A percentile compares a stretch with the other conserved stretches of the same genome.
These are phyloP conservation scores for Fusarium sarcochroum DNA, from an alignment of 2,329 filamentous ascomycete species.

Conservation along the genomic window DNA sequence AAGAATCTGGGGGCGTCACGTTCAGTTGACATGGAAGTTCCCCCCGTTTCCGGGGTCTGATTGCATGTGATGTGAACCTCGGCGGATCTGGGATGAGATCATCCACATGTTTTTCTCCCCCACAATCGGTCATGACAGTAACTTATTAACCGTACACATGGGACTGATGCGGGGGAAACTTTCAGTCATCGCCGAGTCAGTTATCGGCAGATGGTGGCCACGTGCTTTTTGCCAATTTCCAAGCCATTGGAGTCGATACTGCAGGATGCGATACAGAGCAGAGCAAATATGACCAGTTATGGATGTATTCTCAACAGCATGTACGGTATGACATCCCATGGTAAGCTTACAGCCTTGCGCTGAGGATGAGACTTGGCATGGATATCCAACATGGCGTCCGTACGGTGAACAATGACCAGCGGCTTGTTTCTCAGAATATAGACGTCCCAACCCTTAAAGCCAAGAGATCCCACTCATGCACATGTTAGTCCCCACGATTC, in stretches of 20 bases:
- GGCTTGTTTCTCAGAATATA: not conserved
- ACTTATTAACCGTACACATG: too few species aligned
- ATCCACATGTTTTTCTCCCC: conserved; percentile 37
- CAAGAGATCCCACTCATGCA: not conserved
- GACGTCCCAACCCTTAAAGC: not conserved
- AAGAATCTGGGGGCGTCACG: conserved; percentile 14
- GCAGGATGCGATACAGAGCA: not conserved
- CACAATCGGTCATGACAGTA: conserved; percentile 23
- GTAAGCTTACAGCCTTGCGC: not conserved
- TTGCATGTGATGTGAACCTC: conserved; percentile 40
- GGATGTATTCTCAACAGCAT: too few species aligned
- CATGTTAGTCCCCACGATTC: too few species aligned
- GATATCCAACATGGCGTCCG: too few species aligned
- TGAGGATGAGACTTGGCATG: not conserved
- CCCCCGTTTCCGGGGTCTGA: conserved; percentile 5
- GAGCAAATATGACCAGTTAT: too few species aligned
- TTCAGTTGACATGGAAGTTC: not conserved
- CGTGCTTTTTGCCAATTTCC: conserved; percentile 28
- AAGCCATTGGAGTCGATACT: not conserved
- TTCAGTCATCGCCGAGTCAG: conserved; percentile 30
- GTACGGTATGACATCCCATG: not conserved
- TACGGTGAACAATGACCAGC: not conserved
- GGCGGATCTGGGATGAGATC: conserved; percentile 35
- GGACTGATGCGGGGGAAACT: conserved; percentile 18
- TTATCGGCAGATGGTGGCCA: conserved; percentile 26